Base-by-base conservation (phyloP, 1,284 basidiomycete genomes). In the Kwoniella shivajii region DNA sequence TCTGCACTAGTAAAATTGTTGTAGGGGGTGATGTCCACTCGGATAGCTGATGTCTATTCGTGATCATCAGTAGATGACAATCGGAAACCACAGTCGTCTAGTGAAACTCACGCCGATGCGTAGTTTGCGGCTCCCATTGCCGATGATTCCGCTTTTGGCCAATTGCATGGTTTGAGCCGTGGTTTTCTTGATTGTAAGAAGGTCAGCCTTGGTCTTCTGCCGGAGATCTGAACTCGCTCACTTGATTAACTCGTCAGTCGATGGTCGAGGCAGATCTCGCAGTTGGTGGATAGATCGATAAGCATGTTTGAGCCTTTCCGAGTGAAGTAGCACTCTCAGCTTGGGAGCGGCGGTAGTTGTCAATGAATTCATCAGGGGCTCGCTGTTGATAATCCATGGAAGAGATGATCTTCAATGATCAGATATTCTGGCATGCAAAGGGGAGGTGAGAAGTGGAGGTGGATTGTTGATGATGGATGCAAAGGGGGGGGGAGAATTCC, bases 1-100 rank as follows among this genome's bases (percentile, higher is more conserved):
- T 83, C 61, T 81, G 80, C 24, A 83, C 74, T 7, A 83, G 65
- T 18, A 84, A 72, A 24, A 83, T 58, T 14, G 77, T 80, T 7
- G 67, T 66, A 3, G 75, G 75, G 11, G 57, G 59, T 1, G 59
- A 44, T 0, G 67, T 68, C 75, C 75, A 76, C 53, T 54, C 56
- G 13, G 68, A 67, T 6, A 70, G 44, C 6, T 64, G 65, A 37
- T 72, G 71, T 9, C 69, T 70, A 30, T 51, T 26, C 36, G 4
- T 20, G 9, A 13, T 38, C 7, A 29, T 55, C 16, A 47, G 22
- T 14, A 22, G 10, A 30, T 27, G 5, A 18, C 33, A 20, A 10
- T 5, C 29, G 5, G 20, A 13, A 22, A 26, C 22, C 14, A 37
- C 16, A n/a, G n/a, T n/a, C n/a, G n/a, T n/a, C n/a, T n/a, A n/a